phyloP scores from a whole-genome alignment of 352 stramenopile genomes.

The Pythium biforme region DNA sequence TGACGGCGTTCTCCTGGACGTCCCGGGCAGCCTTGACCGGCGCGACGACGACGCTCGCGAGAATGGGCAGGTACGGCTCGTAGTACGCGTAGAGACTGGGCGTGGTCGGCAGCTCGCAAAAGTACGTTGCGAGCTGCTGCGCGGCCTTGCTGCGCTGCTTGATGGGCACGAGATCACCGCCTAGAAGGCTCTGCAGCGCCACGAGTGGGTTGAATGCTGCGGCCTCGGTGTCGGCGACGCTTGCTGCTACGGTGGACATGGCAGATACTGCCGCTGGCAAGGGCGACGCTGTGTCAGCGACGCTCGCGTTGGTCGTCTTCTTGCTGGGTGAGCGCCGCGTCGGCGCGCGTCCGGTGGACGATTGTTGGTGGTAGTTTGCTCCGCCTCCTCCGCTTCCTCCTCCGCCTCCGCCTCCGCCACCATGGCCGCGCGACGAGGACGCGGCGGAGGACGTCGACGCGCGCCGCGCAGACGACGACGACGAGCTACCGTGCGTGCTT shows the following conservation, averaged over 20 bases:
- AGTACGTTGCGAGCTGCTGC: conserved; percentile 29
- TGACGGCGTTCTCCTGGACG: conserved; percentile 28
- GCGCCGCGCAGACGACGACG: conserved; percentile 4
- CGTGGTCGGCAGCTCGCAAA: conserved; percentile 28
- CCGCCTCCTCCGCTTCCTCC: too few species aligned
- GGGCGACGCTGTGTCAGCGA: not conserved
- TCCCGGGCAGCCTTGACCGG: conserved; percentile 30
- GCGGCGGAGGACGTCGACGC: conserved; percentile 14
- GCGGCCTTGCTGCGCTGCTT: conserved; percentile 36
- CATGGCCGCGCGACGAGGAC: not conserved
- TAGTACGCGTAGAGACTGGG: conserved; percentile 29
- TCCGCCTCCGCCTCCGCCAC: not conserved
- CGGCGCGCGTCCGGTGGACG: not conserved
- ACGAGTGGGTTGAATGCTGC: conserved; percentile 27
- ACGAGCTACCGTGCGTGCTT: conserved; percentile 7
- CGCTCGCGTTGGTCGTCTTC: conserved; percentile 10
- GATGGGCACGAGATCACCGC: conserved; percentile 31
- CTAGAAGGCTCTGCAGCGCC: conserved; percentile 26
- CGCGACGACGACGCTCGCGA: conserved; percentile 21
- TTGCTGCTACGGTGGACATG: not conserved
- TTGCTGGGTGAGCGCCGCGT: conserved; percentile 16
- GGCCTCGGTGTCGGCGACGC: not conserved
- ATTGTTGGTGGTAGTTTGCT: too few species aligned
- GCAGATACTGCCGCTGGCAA: not conserved
- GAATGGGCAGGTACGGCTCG: conserved; percentile 29